Base-by-base conservation (phyloP, 2,329 filamentous ascomycete species). In the Cordyceps cateniannulata region DNA sequence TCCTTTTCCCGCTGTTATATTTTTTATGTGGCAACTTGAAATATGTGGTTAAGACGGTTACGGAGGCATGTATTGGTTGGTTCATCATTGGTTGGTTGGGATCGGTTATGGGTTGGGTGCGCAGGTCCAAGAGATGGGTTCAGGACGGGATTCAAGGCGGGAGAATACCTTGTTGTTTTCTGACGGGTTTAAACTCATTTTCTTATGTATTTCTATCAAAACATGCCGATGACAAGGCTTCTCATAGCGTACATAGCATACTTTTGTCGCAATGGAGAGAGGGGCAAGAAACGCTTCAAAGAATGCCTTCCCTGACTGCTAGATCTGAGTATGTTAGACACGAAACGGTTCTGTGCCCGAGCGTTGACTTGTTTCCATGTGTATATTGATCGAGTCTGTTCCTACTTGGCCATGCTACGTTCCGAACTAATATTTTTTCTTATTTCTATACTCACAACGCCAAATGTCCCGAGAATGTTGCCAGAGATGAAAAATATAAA, bases 241-340 rank as follows among this genome's bases (percentile, higher is more conserved):
- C 64, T 67, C 62, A 68, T 67, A 68, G 62, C 64, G 65, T 60
- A 63, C 59, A 63, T 57, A 62, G 54, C 62, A 63, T 58, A 65
- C 52, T 64, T 66, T 64, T 63, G 60, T 64, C 61, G 62, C 50
- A 62, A 62, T 53, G 62, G 35, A 53, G 61, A 48, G 49, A 48
- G 47, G 20, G 27, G 24, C 29, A 53, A 35, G 8, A 35, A 35
- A 12, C 42, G 58, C 58, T 69, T 67, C 62, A 66, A 68, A 9
- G 10, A 35, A 59, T 59, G 57, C 14, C 18, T 45, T 27, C 22
- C 27, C 2, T 51, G 32, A 47, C 24, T 44, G 24, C 7, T 7
- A 9, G 20, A 27, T 18, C 10, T 38, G 8, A 16, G 5, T 27
- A 20, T 16, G 38, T 14, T 16, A 16, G 27, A 5, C 8, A 24